Evolutionary conservation across 2,329 filamentous ascomycete species (phyloP).

Genomic region (Daldinia eschscholtzii): DNA sequence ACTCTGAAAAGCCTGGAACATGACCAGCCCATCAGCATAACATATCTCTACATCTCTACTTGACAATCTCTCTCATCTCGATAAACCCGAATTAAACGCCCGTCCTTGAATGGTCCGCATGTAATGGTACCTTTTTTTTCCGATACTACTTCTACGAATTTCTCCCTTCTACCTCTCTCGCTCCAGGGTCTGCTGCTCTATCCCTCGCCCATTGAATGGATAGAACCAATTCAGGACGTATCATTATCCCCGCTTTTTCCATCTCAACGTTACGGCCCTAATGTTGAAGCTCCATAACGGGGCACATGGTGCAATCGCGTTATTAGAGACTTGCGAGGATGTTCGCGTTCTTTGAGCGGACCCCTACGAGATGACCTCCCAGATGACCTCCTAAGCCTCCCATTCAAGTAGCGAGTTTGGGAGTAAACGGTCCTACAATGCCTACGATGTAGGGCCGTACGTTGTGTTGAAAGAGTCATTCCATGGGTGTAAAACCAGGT

Average conservation of each 20-base stretch:
- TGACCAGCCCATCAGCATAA: conserved; percentile 1
- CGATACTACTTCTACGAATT: conserved; percentile 27
- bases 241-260: conserved; percentile 38
- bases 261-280: conserved; percentile 43
- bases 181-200: conserved; percentile 32
- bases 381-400: conserved; percentile 16
- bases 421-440: conserved; percentile 10
- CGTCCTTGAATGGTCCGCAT: conserved; percentile 27
- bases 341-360: conserved; percentile 24
- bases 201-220: conserved; percentile 23
- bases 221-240: conserved; percentile 40
- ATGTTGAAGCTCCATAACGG: conserved; percentile 39
- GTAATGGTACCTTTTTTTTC: conserved; percentile 35
- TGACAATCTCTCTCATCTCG: conserved; percentile 30
- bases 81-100: conserved; percentile 41
- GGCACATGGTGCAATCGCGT: conserved; percentile 42
- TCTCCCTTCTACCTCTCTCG: conserved; percentile 24
- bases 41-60: neutral
- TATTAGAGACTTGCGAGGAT: conserved; percentile 30
- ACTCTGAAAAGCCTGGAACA: neutral
- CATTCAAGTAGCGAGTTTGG: conserved; percentile 13
- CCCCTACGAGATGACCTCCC: conserved; percentile 22
- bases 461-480: conserved; percentile 10
- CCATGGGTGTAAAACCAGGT: neutral
- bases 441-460: conserved; percentile 4